Conservation (phyloP, 495 filamentous ascomycete genomes). For the Penicillium macrosclerotiorum region DNA sequence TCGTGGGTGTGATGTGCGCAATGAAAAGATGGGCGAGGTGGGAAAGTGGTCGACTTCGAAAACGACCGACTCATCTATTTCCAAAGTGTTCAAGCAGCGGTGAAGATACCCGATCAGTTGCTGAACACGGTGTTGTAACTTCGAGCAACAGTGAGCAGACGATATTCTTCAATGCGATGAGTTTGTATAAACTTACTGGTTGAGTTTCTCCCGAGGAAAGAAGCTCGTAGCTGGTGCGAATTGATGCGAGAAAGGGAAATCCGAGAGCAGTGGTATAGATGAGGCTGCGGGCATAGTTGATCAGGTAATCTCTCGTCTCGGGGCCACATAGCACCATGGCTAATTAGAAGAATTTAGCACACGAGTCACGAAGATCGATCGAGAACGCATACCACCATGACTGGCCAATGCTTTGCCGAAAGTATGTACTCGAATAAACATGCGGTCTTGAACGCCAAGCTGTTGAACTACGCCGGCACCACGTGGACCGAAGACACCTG, state of each 20-base stretch:
- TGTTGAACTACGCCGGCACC: constrained; percentile 68
- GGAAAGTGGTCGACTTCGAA: constrained; percentile 42
- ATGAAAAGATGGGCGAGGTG: constrained; percentile 42
- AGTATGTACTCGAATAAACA: constrained; percentile 70
- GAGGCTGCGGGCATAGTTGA: constrained; percentile 48
- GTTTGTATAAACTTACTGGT: constrained; percentile 23
- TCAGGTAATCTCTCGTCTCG: constrained; percentile 38
- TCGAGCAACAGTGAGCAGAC: not conserved
- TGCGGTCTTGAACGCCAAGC: constrained; percentile 60
- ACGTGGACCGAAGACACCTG: constrained; percentile 60
- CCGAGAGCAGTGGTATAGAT: constrained; percentile 50
- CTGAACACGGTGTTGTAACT: constrained; percentile 41
- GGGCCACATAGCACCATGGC: constrained; percentile 47
- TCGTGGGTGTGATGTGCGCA: constrained; percentile 38
- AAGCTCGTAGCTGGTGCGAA: constrained; percentile 45
- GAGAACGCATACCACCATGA: constrained; percentile 60
- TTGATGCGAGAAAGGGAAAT: constrained; percentile 49
- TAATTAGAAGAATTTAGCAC: constrained; percentile 1
- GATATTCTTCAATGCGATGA: too few species aligned
- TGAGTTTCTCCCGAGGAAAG: constrained; percentile 38
- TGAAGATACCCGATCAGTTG: constrained; percentile 37
- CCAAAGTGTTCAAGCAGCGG: constrained; percentile 27
- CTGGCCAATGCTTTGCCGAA: constrained; percentile 77
- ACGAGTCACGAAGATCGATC: not conserved
- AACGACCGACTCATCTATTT: constrained; percentile 24